Evolutionary conservation across 371 early-diverging fungal genomes (phyloP).

Genomic region (Polyrhizophydium stewartii): DNA sequence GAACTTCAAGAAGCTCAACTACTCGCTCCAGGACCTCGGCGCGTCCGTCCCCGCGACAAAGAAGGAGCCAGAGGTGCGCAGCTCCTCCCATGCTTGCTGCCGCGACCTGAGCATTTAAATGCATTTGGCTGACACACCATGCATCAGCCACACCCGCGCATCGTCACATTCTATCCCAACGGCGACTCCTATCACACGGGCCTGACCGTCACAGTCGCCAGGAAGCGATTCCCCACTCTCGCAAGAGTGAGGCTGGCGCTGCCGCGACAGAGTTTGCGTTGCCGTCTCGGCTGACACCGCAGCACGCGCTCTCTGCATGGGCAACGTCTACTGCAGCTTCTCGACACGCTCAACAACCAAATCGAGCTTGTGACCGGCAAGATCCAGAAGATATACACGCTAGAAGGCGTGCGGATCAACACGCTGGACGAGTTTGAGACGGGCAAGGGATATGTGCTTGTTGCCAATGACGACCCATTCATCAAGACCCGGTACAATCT

Average conservation of each 20-base stretch:
- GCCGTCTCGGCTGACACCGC: too few relatives aligned
- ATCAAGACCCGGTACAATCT: conserved; percentile 26
- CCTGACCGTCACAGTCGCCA: conserved; percentile 27
- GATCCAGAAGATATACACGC: conserved; percentile 26
- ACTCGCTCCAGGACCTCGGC: conserved; percentile 9
- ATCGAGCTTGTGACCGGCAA: conserved; percentile 26
- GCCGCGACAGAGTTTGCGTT: too few relatives aligned
- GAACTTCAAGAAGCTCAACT: conserved; percentile 18
- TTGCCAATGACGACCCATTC: conserved; percentile 36
- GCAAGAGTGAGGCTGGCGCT: conserved; percentile 23
- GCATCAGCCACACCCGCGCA: conserved; percentile 12
- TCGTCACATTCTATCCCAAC: conserved; percentile 41
- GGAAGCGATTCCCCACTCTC: conserved; percentile 25
- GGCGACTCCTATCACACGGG: conserved; percentile 43
- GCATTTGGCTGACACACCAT: too few relatives aligned
- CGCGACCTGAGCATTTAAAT: too few relatives aligned
- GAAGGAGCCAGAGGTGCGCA: not conserved
- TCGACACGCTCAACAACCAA: conserved; percentile 30
- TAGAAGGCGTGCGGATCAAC: conserved; percentile 23
- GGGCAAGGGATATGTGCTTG: conserved; percentile 29
- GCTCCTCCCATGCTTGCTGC: too few relatives aligned
- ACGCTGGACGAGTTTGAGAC: conserved; percentile 20
- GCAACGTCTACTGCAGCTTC: conserved; percentile 22
- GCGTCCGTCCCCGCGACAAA: not conserved
- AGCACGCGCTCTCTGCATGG: too few relatives aligned